Evolutionary conservation across 148 eudicot genomes (phyloP), one percentile per base, ranked within the genome.

Genomic region (Rhododendron griersonianum): DNA sequence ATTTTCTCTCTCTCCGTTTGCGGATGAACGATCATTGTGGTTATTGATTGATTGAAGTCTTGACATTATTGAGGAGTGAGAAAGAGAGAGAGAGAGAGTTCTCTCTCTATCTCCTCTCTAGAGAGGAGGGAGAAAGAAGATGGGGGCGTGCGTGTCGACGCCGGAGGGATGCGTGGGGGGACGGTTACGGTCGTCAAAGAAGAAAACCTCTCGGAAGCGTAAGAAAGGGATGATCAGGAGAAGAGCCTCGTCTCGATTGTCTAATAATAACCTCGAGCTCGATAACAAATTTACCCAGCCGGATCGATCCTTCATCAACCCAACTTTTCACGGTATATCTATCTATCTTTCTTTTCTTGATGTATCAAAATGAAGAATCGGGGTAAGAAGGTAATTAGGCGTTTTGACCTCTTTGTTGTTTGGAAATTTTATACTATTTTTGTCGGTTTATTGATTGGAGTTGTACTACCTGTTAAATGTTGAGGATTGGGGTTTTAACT

Each of bases 141-240:
- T 96, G 98, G 98, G 98, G 77, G 95, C 83, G 81, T 96, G 98
- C 84, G 93, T 92, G 21, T 96, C 98, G 85, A 89, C 91, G 77
- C 94, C 93, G 88, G 90, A 90, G 86, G 84, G 83, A 28, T 92
- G 95, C 78, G 93, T 92, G 6, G 94, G 95, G 13, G 91, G 89
- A 50, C 28, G 67, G 81, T 80, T 87, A 28, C 85, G 84, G 33
- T 30, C 88, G 35, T 83, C 89, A 15, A 87, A 47, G 88, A 88
- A 84, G 85, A 92, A 87, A 75, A 83, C 67, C 37, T 82, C 53
- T 39, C 87, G 88, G 0, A 93, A 83, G 89, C 90, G 87, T 44
- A 91, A 85, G 50, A 92, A 84, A 80, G 75, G 53, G 23, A n/a
- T 11, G 14, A 79, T 90, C 57, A 91, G 82, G 85, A 89, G 89